Conservation (phyloP, 2,329 filamentous ascomycete species). For the Colletotrichum plurivorum region DNA sequence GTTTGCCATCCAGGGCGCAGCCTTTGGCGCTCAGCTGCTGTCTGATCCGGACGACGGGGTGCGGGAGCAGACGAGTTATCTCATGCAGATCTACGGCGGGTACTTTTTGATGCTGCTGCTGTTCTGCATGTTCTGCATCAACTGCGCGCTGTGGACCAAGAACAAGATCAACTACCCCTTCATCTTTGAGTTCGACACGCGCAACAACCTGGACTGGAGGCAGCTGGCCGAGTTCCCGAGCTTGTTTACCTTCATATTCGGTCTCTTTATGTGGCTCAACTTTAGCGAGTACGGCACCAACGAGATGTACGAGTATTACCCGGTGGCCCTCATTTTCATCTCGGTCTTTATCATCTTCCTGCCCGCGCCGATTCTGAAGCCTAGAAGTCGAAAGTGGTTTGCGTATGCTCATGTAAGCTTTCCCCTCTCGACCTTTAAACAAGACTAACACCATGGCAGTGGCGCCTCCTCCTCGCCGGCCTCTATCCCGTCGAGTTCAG, state of each 20-base stretch:
- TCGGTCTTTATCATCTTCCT: constrained; percentile 80
- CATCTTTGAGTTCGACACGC: constrained; percentile 94
- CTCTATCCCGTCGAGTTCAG: constrained; percentile 95
- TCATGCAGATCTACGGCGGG: constrained; percentile 92
- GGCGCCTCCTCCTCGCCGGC: constrained; percentile 87
- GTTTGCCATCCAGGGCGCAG: constrained; percentile 75
- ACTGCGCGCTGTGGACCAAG: constrained; percentile 85
- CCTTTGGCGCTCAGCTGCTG: constrained; percentile 71
- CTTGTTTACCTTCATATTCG: constrained; percentile 83
- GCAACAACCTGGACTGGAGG: constrained; percentile 90
- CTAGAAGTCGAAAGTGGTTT: constrained; percentile 87
- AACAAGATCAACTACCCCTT: constrained; percentile 96
- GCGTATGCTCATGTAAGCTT: constrained; percentile 85
- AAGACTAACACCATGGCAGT: constrained; percentile 65
- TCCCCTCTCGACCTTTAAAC: neutral
- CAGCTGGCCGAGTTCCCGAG: constrained; percentile 89
- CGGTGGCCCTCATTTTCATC: constrained; percentile 81
- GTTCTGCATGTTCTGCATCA: constrained; percentile 86
- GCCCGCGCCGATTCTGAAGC: constrained; percentile 81
- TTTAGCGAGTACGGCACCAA: constrained; percentile 79
- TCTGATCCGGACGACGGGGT: constrained; percentile 63
- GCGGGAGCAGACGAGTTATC: constrained; percentile 71
- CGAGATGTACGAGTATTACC: constrained; percentile 86
- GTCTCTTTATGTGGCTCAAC: constrained; percentile 90
- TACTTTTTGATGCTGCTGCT: constrained; percentile 89